phyloP scores from a whole-genome alignment of 169 alveolate species.

The Eimeria tenella region DNA sequence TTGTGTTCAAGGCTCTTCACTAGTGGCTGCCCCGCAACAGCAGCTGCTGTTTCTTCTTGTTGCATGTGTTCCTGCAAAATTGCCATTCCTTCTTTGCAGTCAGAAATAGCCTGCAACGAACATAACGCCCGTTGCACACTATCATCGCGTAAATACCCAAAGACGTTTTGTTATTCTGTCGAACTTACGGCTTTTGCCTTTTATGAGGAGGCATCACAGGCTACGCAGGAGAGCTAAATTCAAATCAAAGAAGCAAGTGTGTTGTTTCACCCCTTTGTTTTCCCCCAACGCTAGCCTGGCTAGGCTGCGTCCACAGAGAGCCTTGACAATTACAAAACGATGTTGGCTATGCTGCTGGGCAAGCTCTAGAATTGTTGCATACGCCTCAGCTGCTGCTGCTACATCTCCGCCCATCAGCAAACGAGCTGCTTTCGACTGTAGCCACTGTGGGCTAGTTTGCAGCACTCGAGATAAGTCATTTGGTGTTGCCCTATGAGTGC shows the following conservation, averaged over 20 bases:
- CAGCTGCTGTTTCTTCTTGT: conserved; percentile 32
- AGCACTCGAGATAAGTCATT: conserved; percentile 26
- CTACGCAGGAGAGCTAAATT: too few species aligned
- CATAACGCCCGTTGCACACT: neutral
- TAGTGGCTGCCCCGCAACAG: conserved; percentile 53
- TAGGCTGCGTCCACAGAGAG: conserved; percentile 60
- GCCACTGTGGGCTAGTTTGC: conserved; percentile 46
- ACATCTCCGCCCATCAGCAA: conserved; percentile 43
- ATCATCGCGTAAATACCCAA: neutral
- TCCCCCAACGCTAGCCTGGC: conserved; percentile 42
- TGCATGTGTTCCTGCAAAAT: conserved; percentile 35
- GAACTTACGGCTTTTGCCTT: neutral
- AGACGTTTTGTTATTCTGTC: neutral
- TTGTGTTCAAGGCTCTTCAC: conserved; percentile 1
- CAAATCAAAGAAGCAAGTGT: neutral
- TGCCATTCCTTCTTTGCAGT: conserved; percentile 59
- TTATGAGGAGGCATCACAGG: neutral
- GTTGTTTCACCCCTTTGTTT: neutral
- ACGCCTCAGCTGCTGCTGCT: conserved; percentile 58
- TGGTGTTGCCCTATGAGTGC: conserved; percentile 23
- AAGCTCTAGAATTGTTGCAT: conserved; percentile 8
- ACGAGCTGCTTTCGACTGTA: conserved; percentile 68
- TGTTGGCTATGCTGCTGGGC: neutral
- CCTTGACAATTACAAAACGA: conserved; percentile 39
- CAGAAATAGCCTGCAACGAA: conserved; percentile 47